Evolutionary conservation across 805 yeast species (phyloP), one percentile per base, ranked within the genome.

Genomic region (Suhomyces kilbournensis): DNA sequence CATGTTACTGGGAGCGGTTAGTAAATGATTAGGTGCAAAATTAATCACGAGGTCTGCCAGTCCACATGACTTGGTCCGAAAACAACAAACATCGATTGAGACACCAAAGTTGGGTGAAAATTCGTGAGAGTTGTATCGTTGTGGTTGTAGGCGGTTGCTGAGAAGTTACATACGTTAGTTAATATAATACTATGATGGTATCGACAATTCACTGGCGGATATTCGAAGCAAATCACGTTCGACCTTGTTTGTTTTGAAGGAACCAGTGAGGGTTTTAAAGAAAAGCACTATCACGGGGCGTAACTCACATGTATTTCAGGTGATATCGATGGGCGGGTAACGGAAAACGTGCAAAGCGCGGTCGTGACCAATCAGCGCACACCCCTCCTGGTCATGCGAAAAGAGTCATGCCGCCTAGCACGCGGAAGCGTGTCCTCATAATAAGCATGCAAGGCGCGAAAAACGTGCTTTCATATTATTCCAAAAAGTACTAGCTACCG

Each of bases 1-100:
- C 60, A 57, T 57, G 40, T 30, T 55, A 19, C 42, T 46, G 26
- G 25, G 32, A 23, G 19, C 28, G 45, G 57, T 54, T 51, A 51
- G 57, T 54, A 51, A 12, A 30, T 32, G 39, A 30, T 12, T 28
- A 42, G 30, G 45, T 42, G 45, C 45, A 42, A 20, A 38, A 38
- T 28, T 30, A 15, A 45, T 45, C 47, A 45, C 47, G 47, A 45
- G 47, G 39, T 23, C 42, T 17, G 42, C 23, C 23, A 10, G 42
- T 38, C 42, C 42, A 38, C 42, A 38, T 38, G 42, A 38, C 42
- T 38, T 38, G 42, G 42, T 38, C 35, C 14, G 10, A 9, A 38
- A 19, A 38, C 42, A 38, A 32, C 35, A 32, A 32, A n/a, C 17
- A 32, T 32, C 35, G 35, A 32, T 32, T 32, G 35, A n/a, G 8